phyloP scores from a whole-genome alignment of 1,284 basidiomycete species.

The Moniliophthora roreri region DNA sequence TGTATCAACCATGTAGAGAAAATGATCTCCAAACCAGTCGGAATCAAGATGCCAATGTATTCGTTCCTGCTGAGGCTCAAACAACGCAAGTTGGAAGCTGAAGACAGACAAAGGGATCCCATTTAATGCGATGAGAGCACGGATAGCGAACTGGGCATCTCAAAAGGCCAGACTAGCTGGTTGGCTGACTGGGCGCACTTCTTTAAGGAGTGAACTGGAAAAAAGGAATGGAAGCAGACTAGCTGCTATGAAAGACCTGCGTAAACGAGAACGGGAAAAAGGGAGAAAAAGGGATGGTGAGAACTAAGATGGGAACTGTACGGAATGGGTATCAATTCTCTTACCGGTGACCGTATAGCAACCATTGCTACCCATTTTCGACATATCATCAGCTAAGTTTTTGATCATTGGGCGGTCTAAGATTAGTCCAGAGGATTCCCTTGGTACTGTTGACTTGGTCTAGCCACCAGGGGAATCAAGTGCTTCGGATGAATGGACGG shows the following conservation, averaged over 20 bases:
- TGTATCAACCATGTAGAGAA: constrained; percentile 54
- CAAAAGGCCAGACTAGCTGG: not conserved
- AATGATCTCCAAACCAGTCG: constrained; percentile 60
- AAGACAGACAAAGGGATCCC: constrained; percentile 64
- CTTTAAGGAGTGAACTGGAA: not conserved
- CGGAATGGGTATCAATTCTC: not conserved
- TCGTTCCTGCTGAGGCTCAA: constrained; percentile 47
- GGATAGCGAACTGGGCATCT: not conserved
- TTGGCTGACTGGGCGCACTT: not conserved
- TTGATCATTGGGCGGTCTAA: no score
- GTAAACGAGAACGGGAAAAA: not conserved
- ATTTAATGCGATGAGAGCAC: constrained; percentile 20
- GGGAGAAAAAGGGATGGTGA: not conserved
- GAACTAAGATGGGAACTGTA: not conserved
- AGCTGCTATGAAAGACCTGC: not conserved
- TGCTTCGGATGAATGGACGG: no score
- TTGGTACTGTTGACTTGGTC: no score
- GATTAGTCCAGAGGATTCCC: no score
- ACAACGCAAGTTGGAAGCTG: constrained; percentile 70
- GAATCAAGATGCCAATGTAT: constrained; percentile 55
- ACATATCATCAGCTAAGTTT: no score
- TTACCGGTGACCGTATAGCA: not conserved
- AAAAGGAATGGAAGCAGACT: constrained; percentile 6
- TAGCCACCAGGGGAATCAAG: no score
- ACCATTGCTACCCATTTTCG: constrained; percentile 6